Conservation (phyloP, 345 rosid genomes). For the Euphorbia peplus region DNA sequence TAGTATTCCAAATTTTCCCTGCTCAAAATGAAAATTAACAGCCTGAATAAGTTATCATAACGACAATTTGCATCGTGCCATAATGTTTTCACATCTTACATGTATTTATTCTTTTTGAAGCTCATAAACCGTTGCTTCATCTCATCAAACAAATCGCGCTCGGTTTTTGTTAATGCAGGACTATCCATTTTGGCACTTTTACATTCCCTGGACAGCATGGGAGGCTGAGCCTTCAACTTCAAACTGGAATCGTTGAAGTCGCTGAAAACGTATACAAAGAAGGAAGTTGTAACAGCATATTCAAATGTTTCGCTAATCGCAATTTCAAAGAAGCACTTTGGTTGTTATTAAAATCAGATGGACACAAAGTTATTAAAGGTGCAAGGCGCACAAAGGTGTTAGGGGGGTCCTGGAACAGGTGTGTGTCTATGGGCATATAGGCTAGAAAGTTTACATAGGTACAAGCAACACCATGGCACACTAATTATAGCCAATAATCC, state of each 20-base stretch:
- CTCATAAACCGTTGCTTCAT: constrained; percentile 65
- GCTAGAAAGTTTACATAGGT: too few relatives aligned
- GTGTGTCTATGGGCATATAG: too few relatives aligned
- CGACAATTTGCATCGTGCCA: constrained; percentile 9
- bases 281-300: constrained; percentile 14
- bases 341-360: constrained; percentile 9
- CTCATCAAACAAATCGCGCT: constrained; percentile 41
- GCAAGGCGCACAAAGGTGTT: too few relatives aligned
- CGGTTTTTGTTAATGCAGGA: constrained; percentile 31
- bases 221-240: constrained; percentile 38
- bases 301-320: constrained; percentile 6
- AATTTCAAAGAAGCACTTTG: background rate
- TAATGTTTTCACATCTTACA: constrained; percentile 43
- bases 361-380: too few relatives aligned
- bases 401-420: too few relatives aligned
- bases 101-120: constrained; percentile 67
- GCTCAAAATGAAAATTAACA: constrained; percentile 20
- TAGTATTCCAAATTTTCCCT: constrained; percentile 73
- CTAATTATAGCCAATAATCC: too few relatives aligned
- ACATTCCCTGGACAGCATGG: constrained; percentile 33
- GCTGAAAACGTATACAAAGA: constrained; percentile 30
- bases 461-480: too few relatives aligned
- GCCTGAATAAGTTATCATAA: constrained; percentile 5
- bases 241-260: constrained; percentile 33
- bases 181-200: constrained; percentile 31